phyloP scores from a whole-genome alignment of 1,284 basidiomycete genomes.

The Puccinia novopanici region DNA sequence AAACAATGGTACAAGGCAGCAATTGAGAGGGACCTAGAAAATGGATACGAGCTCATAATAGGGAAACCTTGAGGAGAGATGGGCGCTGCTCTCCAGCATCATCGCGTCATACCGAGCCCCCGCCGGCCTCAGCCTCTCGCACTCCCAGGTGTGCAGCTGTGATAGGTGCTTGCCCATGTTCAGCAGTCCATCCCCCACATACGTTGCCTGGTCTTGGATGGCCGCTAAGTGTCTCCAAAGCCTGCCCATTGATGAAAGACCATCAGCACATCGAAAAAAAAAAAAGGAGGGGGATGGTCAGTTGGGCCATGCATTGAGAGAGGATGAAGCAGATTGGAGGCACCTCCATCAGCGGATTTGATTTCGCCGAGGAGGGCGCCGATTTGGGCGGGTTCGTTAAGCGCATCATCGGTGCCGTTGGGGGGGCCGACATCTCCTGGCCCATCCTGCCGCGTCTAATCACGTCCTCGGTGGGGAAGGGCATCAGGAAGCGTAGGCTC shows the following conservation, averaged over 20 bases:
- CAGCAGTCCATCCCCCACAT: neutral
- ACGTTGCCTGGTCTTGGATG: neutral
- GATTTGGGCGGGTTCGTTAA: conserved; percentile 7
- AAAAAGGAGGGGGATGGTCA: neutral
- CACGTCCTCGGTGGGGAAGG: conserved; percentile 56
- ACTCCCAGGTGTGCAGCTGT: neutral
- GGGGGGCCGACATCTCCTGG: conserved; percentile 52
- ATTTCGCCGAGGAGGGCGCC: conserved; percentile 53
- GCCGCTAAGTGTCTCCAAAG: neutral
- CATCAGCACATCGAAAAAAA: conserved; percentile 4
- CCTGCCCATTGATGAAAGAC: neutral
- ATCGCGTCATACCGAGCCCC: conserved; percentile 1
- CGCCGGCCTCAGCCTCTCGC: neutral
- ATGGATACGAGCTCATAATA: no score
- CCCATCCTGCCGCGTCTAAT: conserved; percentile 56
- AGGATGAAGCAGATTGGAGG: no score
- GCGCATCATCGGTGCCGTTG: neutral
- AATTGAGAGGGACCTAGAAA: no score
- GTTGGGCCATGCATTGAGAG: no score
- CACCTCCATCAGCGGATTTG: conserved; percentile 54
- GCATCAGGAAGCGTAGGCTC: conserved; percentile 54
- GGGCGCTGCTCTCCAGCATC: neutral
- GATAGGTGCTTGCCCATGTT: conserved; percentile 10
- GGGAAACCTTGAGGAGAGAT: no score
- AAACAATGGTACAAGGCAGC: no score